Conservation (phyloP, 306 rosid species). For the Parietaria judaica region DNA sequence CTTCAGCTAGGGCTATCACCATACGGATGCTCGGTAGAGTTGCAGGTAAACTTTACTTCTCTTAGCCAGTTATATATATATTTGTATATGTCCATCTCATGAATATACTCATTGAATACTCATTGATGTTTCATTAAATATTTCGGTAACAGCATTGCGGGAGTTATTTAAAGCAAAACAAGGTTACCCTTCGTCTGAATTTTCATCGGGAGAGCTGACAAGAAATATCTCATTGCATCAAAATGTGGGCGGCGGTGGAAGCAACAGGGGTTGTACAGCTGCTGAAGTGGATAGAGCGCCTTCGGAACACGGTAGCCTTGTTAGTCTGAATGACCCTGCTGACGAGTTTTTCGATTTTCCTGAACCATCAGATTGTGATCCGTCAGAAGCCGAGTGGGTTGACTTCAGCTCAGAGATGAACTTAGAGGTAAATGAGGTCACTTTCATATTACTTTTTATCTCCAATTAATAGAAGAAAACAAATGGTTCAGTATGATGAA, state of each 20-base stretch:
- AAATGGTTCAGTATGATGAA: too few species aligned
- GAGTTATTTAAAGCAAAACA: conserved; percentile 56
- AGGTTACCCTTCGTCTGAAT: conserved; percentile 34
- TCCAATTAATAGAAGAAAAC: too few species aligned
- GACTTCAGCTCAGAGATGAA: conserved; percentile 31
- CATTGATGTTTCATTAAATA: not conserved
- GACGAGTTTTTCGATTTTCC: conserved; percentile 85
- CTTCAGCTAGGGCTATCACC: conserved; percentile 54
- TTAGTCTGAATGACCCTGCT: conserved; percentile 54
- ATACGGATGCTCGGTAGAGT: conserved; percentile 69
- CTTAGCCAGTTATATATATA: not conserved
- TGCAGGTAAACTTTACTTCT: conserved; percentile 47
- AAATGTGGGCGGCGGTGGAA: conserved; percentile 21
- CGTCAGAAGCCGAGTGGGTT: conserved; percentile 45
- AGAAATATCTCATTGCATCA: conserved; percentile 27
- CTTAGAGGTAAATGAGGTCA: conserved; percentile 29
- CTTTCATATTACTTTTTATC: not conserved
- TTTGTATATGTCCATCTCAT: conserved; percentile 1
- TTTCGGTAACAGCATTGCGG: conserved; percentile 43
- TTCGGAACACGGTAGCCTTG: conserved; percentile 41
- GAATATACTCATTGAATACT: not conserved
- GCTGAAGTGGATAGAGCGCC: conserved; percentile 35
- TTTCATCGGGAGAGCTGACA: conserved; percentile 49
- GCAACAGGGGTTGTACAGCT: conserved; percentile 16
- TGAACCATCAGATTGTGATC: conserved; percentile 45